Evolutionary conservation across 495 filamentous ascomycete genomes (phyloP), one percentile per base, ranked within the genome.

Genomic region (Venustampulla echinocandica): DNA sequence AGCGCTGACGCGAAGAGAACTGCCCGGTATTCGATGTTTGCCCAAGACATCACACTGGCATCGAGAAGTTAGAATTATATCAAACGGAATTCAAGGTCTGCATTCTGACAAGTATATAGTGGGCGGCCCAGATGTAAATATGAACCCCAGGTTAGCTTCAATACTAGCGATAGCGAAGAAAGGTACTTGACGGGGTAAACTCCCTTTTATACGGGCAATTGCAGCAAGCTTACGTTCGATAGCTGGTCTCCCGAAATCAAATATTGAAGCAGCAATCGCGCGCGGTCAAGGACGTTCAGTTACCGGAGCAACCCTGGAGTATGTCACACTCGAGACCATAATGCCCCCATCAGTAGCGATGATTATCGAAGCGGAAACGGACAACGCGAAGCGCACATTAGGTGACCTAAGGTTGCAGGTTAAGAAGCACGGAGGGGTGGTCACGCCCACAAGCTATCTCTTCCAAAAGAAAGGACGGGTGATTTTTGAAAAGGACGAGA

Each of bases 281-380:
- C 78, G 88, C 19, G 93, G 92, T 5, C 89, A 95, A 59, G 93
- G 93, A 13, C 69, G 79, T 23, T 85, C 87, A 20, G 57, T 77
- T 0, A 73, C 70, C 1, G 90, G 92, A 27, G 74, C 73, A 23
- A 69, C 74, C 4, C 74, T 97, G 4, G 90, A 97, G 58, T 66
- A 65, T 25, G 47, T 95, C 13, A 84, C 76, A 0, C 69, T 95
- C 45, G 92, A 99, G 68, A 84, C 81, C 2, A 84, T 97, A 51
- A 63, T 93, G 18, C 86, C 85, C 1, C 77, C 79, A 0, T 77
- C 79, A 6, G 76, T 95, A 15, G 89, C 85, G 7, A 68, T 88
- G 11, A 79, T 99, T 10, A 74, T 95, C 49, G 87, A 76, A 30
- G 47, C 66, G 59, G 78, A 87, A 60, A 90, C 89, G 2, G 90